A percentile compares a stretch with the other conserved stretches of the same genome.
Evolutionary conservation across 495 filamentous ascomycete genomes (phyloP).

Genomic region (Achaetomiella virescens): DNA sequence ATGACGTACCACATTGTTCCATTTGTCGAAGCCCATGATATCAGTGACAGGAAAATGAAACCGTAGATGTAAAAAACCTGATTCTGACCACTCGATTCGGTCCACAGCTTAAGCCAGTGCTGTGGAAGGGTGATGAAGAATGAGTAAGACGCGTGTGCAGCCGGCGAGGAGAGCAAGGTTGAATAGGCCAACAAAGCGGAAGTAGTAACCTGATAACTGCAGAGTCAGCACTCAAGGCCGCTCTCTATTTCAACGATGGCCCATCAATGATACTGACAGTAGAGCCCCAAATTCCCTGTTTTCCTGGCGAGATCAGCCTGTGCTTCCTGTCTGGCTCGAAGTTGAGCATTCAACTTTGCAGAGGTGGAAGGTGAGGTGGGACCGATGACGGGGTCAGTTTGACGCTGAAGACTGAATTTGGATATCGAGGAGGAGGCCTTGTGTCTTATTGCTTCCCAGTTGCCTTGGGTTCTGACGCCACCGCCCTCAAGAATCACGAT

Average conservation of each 20-base stretch:
- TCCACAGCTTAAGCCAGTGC: conserved; percentile 39
- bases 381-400: not conserved
- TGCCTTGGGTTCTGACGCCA: conserved; percentile 18
- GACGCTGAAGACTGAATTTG: conserved; percentile 15
- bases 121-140: conserved; percentile 36
- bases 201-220: conserved; percentile 45
- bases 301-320: conserved; percentile 9
- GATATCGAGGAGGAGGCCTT: conserved; percentile 4
- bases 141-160: conserved; percentile 23
- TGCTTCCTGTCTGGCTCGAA: conserved; percentile 4
- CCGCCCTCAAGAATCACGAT: conserved; percentile 23
- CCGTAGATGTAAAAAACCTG: conserved; percentile 25
- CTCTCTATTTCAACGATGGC: not conserved
- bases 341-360: conserved; percentile 1
- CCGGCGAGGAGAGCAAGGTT: conserved; percentile 40
- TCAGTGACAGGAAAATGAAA: conserved; percentile 23
- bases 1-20: conserved; percentile 23
- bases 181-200: conserved; percentile 43
- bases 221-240: not conserved
- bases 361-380: not conserved
- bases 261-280: conserved; percentile 11
- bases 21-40: conserved; percentile 29
- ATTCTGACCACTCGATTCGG: conserved; percentile 15
- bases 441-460: conserved; percentile 13
- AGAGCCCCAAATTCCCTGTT: conserved; percentile 23